phyloP scores from a whole-genome alignment of 2,329 filamentous ascomycete genomes.

The Byssoonygena ceratinophila region DNA sequence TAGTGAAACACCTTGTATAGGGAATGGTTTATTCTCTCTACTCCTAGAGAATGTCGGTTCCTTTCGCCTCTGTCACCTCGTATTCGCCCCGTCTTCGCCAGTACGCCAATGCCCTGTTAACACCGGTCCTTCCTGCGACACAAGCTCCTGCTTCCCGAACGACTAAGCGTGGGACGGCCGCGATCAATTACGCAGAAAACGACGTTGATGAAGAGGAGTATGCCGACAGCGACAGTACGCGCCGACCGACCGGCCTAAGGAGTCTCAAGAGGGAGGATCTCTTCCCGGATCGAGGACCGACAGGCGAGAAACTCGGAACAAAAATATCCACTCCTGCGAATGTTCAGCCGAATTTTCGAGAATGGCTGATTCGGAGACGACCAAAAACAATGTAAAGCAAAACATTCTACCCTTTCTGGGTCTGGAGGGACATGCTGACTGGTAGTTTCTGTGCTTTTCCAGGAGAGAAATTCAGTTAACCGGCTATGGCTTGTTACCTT shows the following conservation, averaged over 20 bases:
- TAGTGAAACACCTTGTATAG: background rate
- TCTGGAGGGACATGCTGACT: background rate
- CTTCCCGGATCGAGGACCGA: conserved; percentile 51
- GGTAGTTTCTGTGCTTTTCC: background rate
- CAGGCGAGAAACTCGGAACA: conserved; percentile 69
- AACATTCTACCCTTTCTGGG: conserved; percentile 21
- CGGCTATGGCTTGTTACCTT: conserved; percentile 46
- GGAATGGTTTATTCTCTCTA: background rate
- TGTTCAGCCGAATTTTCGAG: conserved; percentile 81
- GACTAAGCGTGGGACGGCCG: conserved; percentile 93
- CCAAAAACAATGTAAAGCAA: conserved; percentile 30
- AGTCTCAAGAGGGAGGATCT: conserved; percentile 70
- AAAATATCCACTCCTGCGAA: conserved; percentile 69
- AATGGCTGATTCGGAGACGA: conserved; percentile 72
- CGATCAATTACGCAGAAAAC: conserved; percentile 97
- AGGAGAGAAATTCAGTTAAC: conserved; percentile 6
- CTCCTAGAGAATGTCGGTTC: conserved; percentile 14
- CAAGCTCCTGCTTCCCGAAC: conserved; percentile 62
- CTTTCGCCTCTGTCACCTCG: conserved; percentile 75
- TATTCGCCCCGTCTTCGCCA: conserved; percentile 83
- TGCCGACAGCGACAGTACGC: conserved; percentile 55
- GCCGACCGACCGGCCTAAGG: conserved; percentile 66
- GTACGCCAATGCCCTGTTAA: conserved; percentile 85
- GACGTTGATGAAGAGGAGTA: conserved; percentile 69
- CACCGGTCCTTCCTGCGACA: conserved; percentile 65